Conservation (phyloP, 352 stramenopile species). For the Pythium scleroteichum region DNA sequence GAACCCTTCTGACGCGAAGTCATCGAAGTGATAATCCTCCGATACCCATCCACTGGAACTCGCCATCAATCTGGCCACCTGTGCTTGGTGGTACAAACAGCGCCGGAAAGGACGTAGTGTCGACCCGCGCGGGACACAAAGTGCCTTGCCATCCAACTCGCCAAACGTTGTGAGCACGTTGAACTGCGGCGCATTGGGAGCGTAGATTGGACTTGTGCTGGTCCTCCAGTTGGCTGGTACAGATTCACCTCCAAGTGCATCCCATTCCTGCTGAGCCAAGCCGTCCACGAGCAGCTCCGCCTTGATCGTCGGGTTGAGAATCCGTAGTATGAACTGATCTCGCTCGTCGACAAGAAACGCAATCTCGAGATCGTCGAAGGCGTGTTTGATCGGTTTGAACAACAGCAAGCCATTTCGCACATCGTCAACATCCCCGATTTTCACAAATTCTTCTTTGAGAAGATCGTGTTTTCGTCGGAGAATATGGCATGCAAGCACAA, state of each 20-base stretch:
- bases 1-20: too few species aligned
- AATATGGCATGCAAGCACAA: slow-evolving; percentile 1
- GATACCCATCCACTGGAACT: too few species aligned
- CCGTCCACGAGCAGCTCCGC: slow-evolving; percentile 1
- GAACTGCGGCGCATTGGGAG: slow-evolving; percentile 5
- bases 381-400: slow-evolving; percentile 17
- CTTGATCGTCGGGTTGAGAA: slow-evolving; percentile 5
- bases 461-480: slow-evolving; percentile 3
- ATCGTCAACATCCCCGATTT: slow-evolving; percentile 18
- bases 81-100: slow-evolving; percentile 7
- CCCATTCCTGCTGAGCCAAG: neutral
- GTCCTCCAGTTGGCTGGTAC: neutral
- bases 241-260: slow-evolving; percentile 6
- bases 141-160: slow-evolving; percentile 5
- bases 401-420: slow-evolving; percentile 19
- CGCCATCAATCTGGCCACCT: slow-evolving; percentile 5
- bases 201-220: neutral
- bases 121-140: neutral
- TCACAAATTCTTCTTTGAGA: neutral
- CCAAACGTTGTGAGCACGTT: slow-evolving; percentile 5
- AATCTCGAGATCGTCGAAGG: slow-evolving; percentile 12
- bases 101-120: slow-evolving; percentile 4
- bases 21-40: too few species aligned
- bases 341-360: slow-evolving; percentile 4
- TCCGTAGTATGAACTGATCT: neutral